Evolutionary conservation across 2,329 filamentous ascomycete species (phyloP), one percentile per base, ranked within the genome.

Genomic region (Elsinoe ampelina): DNA sequence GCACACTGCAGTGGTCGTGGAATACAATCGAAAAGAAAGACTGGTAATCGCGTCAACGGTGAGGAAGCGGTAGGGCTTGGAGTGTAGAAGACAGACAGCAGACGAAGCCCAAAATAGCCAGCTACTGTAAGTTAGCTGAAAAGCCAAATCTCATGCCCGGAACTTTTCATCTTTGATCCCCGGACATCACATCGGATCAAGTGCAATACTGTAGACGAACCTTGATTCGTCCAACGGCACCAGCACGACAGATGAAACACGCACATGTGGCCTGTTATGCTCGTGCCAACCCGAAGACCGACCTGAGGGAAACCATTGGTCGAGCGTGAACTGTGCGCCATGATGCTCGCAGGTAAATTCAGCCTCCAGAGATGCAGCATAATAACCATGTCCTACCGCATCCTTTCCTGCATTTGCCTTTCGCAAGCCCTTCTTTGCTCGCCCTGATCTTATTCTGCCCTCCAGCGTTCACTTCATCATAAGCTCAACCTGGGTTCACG

Each of bases 191-290:
- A 7, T 48, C 43, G 38, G 48, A 52, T 52, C 12, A 32, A 52
- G 22, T 52, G 48, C 30, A 38, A 22, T n/a, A n/a, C n/a, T n/a
- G n/a, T n/a, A 36, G n/a, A 11, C 17, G 22, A 38, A 36, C 34
- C 48, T 19, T 52, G 48, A 52, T 52, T 52, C 48, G 48, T 19
- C 34, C 48, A 38, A 36, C 34, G 32, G 34, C 34, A 36, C 34
- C 48, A 52, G 32, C 15, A 34, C 34, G 30, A 52, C 48, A 52
- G 48, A 12, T 52, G 48, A 52, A 52, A 52, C 48, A 50, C 26
- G 45, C 45, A 50, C 41, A 22, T 45, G 41, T 45, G 41, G 41
- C 19, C 41, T 50, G 45, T 36, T 30, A 50, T 50, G 45, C 45
- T 36, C 45, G 45, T 45, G 45, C 45, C 45, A 50, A 35, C 15